phyloP scores from a whole-genome alignment of 2,329 filamentous ascomycete genomes.

The Sporothrix sp. region DNA sequence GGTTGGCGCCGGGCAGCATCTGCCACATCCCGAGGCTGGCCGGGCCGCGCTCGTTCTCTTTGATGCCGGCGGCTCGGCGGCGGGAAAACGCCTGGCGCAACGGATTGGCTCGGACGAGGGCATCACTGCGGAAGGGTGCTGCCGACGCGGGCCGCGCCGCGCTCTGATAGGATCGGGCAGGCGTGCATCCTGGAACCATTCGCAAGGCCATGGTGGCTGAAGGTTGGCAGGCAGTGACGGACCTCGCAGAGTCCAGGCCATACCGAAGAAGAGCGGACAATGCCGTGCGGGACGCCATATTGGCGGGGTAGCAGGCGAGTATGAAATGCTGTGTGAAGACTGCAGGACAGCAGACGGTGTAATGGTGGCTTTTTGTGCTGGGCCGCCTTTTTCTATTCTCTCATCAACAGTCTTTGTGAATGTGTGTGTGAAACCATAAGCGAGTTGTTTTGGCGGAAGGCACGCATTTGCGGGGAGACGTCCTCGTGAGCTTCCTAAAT shows the following conservation, averaged over 20 bases:
- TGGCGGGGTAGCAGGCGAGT: no score
- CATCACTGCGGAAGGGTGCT: neutral
- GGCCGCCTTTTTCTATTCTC: no score
- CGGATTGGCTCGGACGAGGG: constrained; percentile 37
- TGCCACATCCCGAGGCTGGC: constrained; percentile 50
- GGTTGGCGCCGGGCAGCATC: constrained; percentile 51
- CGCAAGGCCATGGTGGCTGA: no score
- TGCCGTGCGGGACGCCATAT: neutral
- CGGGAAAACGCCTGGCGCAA: constrained; percentile 41
- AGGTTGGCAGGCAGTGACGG: neutral
- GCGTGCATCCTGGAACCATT: neutral
- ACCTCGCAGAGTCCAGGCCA: no score
- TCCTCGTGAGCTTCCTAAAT: neutral
- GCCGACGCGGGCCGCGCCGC: neutral
- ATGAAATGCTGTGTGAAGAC: neutral
- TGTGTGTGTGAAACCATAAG: no score
- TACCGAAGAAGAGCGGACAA: neutral
- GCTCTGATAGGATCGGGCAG: neutral
- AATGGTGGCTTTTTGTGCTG: no score
- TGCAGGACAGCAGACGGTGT: neutral
- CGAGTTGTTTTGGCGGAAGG: no score
- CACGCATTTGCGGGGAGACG: neutral
- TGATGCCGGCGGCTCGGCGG: constrained; percentile 19
- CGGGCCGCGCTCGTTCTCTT: constrained; percentile 20
- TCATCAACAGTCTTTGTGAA: no score